phyloP scores from a whole-genome alignment of 179 eudicot species.

The Silene noctiflora region DNA sequence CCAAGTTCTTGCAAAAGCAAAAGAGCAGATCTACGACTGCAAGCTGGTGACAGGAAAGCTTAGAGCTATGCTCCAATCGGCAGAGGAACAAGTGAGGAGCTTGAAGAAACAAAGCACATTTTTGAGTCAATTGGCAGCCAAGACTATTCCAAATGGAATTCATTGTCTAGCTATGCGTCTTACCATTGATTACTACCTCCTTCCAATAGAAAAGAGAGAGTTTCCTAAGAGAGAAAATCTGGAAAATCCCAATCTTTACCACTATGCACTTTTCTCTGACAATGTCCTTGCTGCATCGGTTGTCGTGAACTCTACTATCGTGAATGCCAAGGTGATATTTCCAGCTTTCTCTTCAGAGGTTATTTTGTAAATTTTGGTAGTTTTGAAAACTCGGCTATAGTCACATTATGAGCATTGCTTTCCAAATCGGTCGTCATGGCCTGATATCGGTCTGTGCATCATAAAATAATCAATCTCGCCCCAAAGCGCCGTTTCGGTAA shows the following conservation, averaged over 20 bases:
- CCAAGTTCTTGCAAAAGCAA: conserved; percentile 67
- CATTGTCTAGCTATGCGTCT: conserved; percentile 89
- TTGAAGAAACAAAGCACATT: conserved; percentile 84
- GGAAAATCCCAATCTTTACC: conserved; percentile 66
- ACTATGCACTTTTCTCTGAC: conserved; percentile 94
- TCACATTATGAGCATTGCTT: background rate
- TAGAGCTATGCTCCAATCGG: conserved; percentile 88
- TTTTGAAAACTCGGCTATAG: background rate
- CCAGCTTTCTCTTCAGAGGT: background rate
- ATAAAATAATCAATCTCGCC: background rate
- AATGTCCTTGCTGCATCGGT: conserved; percentile 93
- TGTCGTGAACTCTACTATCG: conserved; percentile 79
- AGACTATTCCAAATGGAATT: conserved; percentile 87
- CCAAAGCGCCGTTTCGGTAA: background rate
- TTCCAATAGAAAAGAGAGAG: conserved; percentile 58
- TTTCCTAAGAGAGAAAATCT: conserved; percentile 71
- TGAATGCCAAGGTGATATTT: conserved; percentile 67
- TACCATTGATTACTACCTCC: conserved; percentile 73
- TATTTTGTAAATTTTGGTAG: background rate
- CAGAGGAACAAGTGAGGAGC: conserved; percentile 87
- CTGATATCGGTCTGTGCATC: background rate
- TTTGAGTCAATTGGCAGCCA: conserved; percentile 86
- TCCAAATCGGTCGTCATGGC: no score
- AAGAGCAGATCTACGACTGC: conserved; percentile 68
- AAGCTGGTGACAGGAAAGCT: conserved; percentile 69